Base-by-base conservation (phyloP, 164 flowering plant genomes). In the Liriodendron chinense region DNA sequence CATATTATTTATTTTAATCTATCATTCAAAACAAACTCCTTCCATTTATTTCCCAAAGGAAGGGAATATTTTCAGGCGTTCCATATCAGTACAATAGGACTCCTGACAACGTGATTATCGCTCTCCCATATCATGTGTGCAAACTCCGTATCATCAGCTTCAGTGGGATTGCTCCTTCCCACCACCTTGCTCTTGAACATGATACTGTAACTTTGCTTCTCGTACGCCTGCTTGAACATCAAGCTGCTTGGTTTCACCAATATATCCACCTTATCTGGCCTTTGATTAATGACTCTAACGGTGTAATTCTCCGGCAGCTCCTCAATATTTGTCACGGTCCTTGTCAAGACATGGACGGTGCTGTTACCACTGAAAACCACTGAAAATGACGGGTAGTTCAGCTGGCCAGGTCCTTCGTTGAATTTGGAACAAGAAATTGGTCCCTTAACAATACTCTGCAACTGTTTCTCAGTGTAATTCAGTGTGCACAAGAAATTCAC, bases 351-450 rank as follows among this genome's bases (percentile, higher is more conserved):
- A 14, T 57, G 66, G 16, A 34, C 50, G 3, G 21, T n/a, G 0
- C 43, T n/a, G 8, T 26, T 13, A 57, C 16, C 21, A 21, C 20
- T 8, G 56, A 73, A 73, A 23, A 62, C 68, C 9, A 73, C 68
- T 18, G 75, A 73, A 6, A 72, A 72, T 1, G 74, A 72, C 1
- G 74, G 74, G 23, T 72, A 72, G 24, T 72, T 72, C 23, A 72
- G 57, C 10, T 43, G 23, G 18, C 75, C 68, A 13, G 73, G 73
- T 3, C 43, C 62, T 1, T 61, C 16, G 2, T 23, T 8, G 9
- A 16, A 53, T 56, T 20, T 9, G 13, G 64, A 6, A 25, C 73
- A 71, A 23, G 65, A 56, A 13, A 24, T 10, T 18, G 21, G 47
- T 5, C 22, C 47, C 22, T 20, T 26, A 8, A 71, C 64, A 25